phyloP scores from a whole-genome alignment of 495 filamentous ascomycete species.

The Oidiodendron maius region DNA sequence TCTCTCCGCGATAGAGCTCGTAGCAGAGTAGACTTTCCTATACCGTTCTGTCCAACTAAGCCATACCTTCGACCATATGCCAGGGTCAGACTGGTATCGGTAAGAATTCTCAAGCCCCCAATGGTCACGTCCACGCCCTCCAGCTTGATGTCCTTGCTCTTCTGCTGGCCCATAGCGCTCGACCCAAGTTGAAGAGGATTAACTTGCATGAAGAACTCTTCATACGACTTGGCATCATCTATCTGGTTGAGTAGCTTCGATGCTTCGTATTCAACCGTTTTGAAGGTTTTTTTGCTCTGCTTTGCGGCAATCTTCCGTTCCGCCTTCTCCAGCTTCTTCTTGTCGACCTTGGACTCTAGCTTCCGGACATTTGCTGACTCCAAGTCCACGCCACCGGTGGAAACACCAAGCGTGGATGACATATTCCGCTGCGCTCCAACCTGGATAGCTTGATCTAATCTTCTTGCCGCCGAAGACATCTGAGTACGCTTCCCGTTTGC shows the following conservation, averaged over 20 bases:
- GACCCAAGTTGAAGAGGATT: conserved; percentile 88
- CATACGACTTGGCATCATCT: conserved; percentile 85
- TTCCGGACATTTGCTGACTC: conserved; percentile 89
- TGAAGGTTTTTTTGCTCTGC: conserved; percentile 96
- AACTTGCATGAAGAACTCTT: conserved; percentile 99
- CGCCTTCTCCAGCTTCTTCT: conserved; percentile 99
- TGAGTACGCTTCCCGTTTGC: conserved; percentile 61
- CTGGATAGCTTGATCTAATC: conserved; percentile 91
- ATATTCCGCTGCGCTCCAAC: conserved; percentile 91
- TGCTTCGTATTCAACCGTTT: conserved; percentile 95
- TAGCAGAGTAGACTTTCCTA: conserved; percentile 94
- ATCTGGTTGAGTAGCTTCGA: conserved; percentile 82
- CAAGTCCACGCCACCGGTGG: conserved; percentile 79
- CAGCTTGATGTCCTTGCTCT: conserved; percentile 99
- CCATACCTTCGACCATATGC: conserved; percentile 94
- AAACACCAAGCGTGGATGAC: conserved; percentile 87
- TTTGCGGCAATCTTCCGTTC: conserved; percentile 97
- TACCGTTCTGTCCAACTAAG: conserved; percentile 98
- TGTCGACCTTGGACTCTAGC: conserved; percentile 94
- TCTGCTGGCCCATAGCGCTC: conserved; percentile 52
- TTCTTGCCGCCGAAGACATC: conserved; percentile 68
- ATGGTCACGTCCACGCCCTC: conserved; percentile 94
- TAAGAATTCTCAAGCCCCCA: conserved; percentile 79
- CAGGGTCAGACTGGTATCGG: conserved; percentile 82
- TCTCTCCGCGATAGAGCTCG: conserved; percentile 90